Conservation (phyloP, 2,329 filamentous ascomycete genomes). For the Septoria linicola region DNA sequence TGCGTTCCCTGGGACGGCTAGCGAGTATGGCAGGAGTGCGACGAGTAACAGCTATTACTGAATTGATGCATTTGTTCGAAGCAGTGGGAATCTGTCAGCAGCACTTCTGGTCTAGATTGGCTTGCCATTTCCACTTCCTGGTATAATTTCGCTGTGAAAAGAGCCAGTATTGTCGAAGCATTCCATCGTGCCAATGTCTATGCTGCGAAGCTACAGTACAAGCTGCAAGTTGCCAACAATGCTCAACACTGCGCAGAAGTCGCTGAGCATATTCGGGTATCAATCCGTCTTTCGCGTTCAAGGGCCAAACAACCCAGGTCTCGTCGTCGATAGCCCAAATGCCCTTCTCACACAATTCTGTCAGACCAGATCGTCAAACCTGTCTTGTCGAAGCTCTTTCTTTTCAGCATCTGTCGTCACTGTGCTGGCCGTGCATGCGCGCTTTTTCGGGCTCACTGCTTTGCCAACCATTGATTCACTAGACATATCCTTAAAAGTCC, state of each 20-base stretch:
- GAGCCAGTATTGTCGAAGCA: too few relatives aligned
- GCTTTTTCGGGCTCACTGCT: neutral
- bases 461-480: neutral
- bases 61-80: too few relatives aligned
- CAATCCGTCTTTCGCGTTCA: neutral
- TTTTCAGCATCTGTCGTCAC: neutral
- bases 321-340: too few relatives aligned
- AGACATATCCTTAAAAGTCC: conserved; percentile 21
- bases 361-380: neutral
- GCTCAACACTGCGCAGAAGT: neutral
- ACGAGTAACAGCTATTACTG: conserved; percentile 37
- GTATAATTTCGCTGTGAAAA: too few relatives aligned
- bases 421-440: neutral
- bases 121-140: too few relatives aligned
- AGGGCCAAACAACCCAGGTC: too few relatives aligned
- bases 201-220: neutral
- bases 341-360: neutral
- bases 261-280: conserved; percentile 12
- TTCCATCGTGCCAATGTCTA: too few relatives aligned
- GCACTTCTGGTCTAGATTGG: too few relatives aligned
- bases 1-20: conserved; percentile 51
- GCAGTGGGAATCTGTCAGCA: too few relatives aligned
- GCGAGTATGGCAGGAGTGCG: conserved; percentile 32
- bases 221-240: neutral
- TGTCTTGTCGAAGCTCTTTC: neutral